These are phyloP conservation scores for Leptographium wingfieldii DNA, from an alignment of 2,329 filamentous ascomycete genomes.

Conservation along the genomic window DNA sequence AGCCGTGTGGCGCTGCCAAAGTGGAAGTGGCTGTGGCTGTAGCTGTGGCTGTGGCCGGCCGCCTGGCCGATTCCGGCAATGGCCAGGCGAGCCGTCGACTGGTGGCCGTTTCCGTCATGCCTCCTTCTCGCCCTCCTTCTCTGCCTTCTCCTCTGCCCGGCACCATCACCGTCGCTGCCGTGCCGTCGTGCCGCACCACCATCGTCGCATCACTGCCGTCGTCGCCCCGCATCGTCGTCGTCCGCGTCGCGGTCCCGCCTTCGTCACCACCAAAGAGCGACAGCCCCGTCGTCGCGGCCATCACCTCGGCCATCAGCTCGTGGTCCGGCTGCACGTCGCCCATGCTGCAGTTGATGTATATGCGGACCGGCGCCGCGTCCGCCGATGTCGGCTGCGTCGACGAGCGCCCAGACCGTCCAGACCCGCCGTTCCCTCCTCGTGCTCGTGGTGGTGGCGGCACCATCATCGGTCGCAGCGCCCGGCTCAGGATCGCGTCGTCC, in stretches of 20 bases:
- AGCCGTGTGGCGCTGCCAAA: conserved; percentile 58
- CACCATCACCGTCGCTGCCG: conserved; percentile 1
- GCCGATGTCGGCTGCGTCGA: not conserved
- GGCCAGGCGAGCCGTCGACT: not conserved
- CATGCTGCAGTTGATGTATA: conserved; percentile 92
- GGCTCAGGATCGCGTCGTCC: conserved; percentile 55
- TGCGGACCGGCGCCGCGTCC: conserved; percentile 25
- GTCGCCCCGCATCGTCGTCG: not conserved
- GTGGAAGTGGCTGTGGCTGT: conserved; percentile 13
- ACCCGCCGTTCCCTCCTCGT: not conserved
- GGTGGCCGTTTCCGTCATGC: not conserved
- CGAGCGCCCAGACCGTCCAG: conserved; percentile 21
- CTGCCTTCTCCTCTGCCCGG: not conserved
- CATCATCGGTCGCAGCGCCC: conserved; percentile 52
- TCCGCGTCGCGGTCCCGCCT: not conserved
- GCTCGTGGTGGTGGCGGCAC: conserved; percentile 30
- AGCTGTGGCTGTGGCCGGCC: not conserved
- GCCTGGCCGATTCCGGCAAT: conserved; percentile 1
- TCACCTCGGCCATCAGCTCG: not conserved
- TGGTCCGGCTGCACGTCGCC: conserved; percentile 54
- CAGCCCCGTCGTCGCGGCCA: not conserved
- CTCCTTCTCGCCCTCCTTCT: no score
- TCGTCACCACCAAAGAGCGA: not conserved
- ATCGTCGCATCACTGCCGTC: not conserved
- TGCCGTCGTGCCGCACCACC: conserved; percentile 3